Conservation (phyloP, 1,284 basidiomycete species). For the Trichosporon coremiiforme region DNA sequence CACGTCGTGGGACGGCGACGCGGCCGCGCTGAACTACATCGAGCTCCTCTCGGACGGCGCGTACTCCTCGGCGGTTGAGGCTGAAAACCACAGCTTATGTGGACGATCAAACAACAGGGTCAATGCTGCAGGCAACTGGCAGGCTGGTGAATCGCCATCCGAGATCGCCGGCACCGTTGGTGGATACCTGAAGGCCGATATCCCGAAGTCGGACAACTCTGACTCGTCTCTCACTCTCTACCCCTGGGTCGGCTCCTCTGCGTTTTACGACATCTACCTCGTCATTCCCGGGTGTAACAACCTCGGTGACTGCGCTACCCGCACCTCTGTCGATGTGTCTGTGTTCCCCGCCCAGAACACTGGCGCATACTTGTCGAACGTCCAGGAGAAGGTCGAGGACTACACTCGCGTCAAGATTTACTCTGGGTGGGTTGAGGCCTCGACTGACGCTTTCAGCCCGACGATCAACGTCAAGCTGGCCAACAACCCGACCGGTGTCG, state of each 20-base stretch:
- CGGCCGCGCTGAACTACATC: conserved; percentile 81
- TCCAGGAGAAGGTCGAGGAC: conserved; percentile 72
- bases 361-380: conserved; percentile 65
- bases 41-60: conserved; percentile 84
- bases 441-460: conserved; percentile 68
- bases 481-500: conserved; percentile 65
- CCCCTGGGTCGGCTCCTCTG: conserved; percentile 84
- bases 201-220: conserved; percentile 59
- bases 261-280: conserved; percentile 80
- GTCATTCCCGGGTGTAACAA: conserved; percentile 82
- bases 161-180: conserved; percentile 77
- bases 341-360: conserved; percentile 75
- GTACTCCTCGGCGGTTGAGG: conserved; percentile 34
- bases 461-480: conserved; percentile 73
- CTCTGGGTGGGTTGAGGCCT: conserved; percentile 75
- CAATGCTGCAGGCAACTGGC: conserved; percentile 70
- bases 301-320: conserved; percentile 74
- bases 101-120: conserved; percentile 40
- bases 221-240: conserved; percentile 82
- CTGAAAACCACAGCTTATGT: conserved; percentile 59
- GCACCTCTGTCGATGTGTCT: conserved; percentile 80
- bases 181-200: conserved; percentile 69
- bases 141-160: conserved; percentile 65
- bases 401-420: conserved; percentile 72
- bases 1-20: conserved; percentile 71